Evolutionary conservation across 768 basidiomycete species (phyloP).

Genomic region (Pleurotus citrinopileatus): DNA sequence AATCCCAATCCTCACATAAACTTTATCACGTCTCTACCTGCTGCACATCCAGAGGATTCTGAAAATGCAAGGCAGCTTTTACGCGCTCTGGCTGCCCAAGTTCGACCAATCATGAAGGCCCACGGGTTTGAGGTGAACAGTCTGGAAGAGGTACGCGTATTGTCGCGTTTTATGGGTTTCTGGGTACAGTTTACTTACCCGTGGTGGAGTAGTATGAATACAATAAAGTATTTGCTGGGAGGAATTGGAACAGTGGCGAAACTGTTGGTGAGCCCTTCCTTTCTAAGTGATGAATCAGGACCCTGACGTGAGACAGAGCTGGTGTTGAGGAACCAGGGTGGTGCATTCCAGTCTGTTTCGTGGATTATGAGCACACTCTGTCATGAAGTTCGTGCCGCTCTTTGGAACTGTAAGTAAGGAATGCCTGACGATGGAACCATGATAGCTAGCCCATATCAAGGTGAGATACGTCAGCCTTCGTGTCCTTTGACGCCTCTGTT

Average conservation of each 20-base stretch:
- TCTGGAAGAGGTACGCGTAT: conserved; percentile 66
- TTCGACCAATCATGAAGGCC: conserved; percentile 77
- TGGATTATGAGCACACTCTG: conserved; percentile 79
- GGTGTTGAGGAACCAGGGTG: conserved; percentile 61
- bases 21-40: conserved; percentile 64
- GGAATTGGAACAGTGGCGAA: conserved; percentile 86
- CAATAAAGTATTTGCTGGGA: conserved; percentile 74
- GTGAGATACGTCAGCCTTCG: conserved; percentile 28
- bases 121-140: conserved; percentile 77
- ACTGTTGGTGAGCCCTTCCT: conserved; percentile 50
- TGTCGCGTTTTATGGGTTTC: neutral
- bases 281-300: neutral
- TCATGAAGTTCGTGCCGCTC: conserved; percentile 61
- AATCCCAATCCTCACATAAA: conserved; percentile 80
- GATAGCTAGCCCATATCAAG: conserved; percentile 80
- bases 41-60: conserved; percentile 36
- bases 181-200: neutral
- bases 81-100: conserved; percentile 79
- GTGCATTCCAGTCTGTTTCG: conserved; percentile 57
- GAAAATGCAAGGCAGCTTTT: conserved; percentile 72
- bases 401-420: neutral
- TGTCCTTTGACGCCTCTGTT: conserved; percentile 6
- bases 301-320: conserved; percentile 51
- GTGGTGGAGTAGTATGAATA: conserved; percentile 59
- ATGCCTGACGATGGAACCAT: neutral